These are phyloP conservation scores for Alternaria dauci DNA, from an alignment of 2,329 filamentous ascomycete species.

Conservation along the genomic window DNA sequence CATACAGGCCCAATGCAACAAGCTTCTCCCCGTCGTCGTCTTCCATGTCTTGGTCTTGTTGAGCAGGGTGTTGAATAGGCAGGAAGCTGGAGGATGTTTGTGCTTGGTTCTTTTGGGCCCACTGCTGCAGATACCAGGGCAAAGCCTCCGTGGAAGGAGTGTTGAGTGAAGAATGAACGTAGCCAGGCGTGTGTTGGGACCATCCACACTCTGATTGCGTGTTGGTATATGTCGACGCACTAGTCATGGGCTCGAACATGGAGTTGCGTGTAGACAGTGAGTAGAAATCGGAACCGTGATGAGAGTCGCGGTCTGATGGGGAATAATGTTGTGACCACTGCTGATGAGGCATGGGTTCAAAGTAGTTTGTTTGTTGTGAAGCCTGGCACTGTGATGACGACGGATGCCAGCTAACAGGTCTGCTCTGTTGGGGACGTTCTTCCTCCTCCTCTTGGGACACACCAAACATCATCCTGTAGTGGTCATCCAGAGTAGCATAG, in stretches of 20 bases:
- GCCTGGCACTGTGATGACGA: slow-evolving; percentile 59
- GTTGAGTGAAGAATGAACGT: slow-evolving; percentile 41
- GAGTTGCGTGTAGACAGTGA: slow-evolving; percentile 48
- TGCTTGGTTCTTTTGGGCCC: slow-evolving; percentile 46
- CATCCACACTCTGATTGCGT: slow-evolving; percentile 37
- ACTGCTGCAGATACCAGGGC: slow-evolving; percentile 50
- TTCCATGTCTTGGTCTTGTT: slow-evolving; percentile 60
- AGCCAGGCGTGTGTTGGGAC: slow-evolving; percentile 36
- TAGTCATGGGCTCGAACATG: slow-evolving; percentile 33
- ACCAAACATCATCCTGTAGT: slow-evolving; percentile 54
- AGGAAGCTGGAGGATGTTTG: slow-evolving; percentile 57
- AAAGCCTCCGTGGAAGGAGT: slow-evolving; percentile 43
- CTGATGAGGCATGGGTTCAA: slow-evolving; percentile 36
- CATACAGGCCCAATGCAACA: slow-evolving; percentile 84
- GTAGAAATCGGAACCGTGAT: slow-evolving; percentile 45
- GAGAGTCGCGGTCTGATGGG: slow-evolving; percentile 36
- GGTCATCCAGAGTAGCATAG: slow-evolving; percentile 52
- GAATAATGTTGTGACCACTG: slow-evolving; percentile 37
- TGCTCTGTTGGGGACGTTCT: slow-evolving; percentile 35
- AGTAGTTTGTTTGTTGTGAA: slow-evolving; percentile 31
- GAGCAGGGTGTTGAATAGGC: slow-evolving; percentile 59
- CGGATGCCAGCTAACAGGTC: slow-evolving; percentile 81
- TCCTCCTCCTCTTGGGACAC: slow-evolving; percentile 41
- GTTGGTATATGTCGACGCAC: slow-evolving; percentile 23
- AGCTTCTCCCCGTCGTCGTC: slow-evolving; percentile 73